Conservation (phyloP, 1,284 basidiomycete genomes). For the Cutaneotrichosporon arboriforme region DNA sequence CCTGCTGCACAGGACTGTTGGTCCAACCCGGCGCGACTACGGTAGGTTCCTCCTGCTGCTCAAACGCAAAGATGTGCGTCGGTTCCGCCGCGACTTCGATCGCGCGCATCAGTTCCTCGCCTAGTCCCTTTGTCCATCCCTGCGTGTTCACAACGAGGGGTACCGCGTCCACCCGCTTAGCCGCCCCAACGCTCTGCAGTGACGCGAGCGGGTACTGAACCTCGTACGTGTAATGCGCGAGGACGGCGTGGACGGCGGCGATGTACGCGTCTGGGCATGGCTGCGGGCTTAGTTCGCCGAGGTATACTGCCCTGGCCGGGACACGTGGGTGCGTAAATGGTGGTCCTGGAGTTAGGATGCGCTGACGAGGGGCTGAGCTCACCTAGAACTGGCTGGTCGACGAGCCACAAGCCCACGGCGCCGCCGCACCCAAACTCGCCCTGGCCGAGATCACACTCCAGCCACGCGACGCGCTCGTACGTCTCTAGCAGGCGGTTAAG, state of each 20-base stretch:
- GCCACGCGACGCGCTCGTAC: constrained; percentile 71
- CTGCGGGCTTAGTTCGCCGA: constrained; percentile 73
- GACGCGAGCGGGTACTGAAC: constrained; percentile 54
- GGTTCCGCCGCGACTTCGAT: constrained; percentile 66
- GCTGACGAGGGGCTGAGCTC: constrained; percentile 8
- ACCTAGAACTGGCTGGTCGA: constrained; percentile 69
- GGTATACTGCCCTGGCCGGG: constrained; percentile 71
- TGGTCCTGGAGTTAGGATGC: constrained; percentile 59
- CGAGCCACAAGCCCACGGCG: constrained; percentile 70
- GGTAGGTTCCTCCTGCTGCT: constrained; percentile 1
- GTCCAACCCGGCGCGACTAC: constrained; percentile 31
- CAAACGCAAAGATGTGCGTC: constrained; percentile 60
- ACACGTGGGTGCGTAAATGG: constrained; percentile 72
- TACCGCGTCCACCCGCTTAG: constrained; percentile 54
- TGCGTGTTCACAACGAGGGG: constrained; percentile 93
- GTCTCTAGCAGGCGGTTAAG: constrained; percentile 64
- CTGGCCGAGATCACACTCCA: constrained; percentile 91
- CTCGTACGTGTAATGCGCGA: constrained; percentile 67
- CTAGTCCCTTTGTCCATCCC: constrained; percentile 94
- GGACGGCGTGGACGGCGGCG: constrained; percentile 60
- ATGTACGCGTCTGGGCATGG: constrained; percentile 76
- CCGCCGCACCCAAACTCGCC: constrained; percentile 88
- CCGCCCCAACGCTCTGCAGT: constrained; percentile 16
- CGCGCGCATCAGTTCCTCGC: constrained; percentile 67
- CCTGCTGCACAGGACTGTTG: constrained; percentile 21